Evolutionary conservation across 2,329 filamentous ascomycete species (phyloP).

Genomic region (Colletotrichum phormii): DNA sequence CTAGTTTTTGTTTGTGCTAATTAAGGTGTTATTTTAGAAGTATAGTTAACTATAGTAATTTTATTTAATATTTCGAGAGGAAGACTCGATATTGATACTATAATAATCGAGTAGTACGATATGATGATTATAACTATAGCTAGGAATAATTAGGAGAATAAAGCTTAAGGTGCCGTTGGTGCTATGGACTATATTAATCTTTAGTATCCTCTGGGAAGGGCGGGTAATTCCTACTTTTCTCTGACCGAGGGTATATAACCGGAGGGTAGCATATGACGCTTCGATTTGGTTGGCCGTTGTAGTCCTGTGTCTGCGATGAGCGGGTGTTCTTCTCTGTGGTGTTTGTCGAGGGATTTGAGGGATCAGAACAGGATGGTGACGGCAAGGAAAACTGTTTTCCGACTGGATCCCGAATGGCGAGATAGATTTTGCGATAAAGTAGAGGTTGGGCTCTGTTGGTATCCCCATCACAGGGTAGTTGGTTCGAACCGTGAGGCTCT

Average conservation of each 20-base stretch:
- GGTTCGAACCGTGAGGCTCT: no score
- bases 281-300: neutral
- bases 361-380: fast-evolving
- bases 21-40: neutral
- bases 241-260: neutral
- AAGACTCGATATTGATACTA: neutral
- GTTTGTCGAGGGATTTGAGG: no score
- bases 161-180: neutral
- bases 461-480: no score
- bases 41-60: neutral
- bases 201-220: neutral
- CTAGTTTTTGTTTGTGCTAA: fast-evolving
- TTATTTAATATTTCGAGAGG: neutral
- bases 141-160: neutral
- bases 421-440: no score
- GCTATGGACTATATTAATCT: neutral
- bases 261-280: neutral
- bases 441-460: no score
- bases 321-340: neutral
- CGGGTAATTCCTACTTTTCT: neutral
- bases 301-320: no score
- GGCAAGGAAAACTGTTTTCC: no score
- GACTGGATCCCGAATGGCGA: no score
- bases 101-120: neutral
- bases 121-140: neutral